Conservation (phyloP, 2,329 filamentous ascomycete genomes). For the Aureobasidium sp. region DNA sequence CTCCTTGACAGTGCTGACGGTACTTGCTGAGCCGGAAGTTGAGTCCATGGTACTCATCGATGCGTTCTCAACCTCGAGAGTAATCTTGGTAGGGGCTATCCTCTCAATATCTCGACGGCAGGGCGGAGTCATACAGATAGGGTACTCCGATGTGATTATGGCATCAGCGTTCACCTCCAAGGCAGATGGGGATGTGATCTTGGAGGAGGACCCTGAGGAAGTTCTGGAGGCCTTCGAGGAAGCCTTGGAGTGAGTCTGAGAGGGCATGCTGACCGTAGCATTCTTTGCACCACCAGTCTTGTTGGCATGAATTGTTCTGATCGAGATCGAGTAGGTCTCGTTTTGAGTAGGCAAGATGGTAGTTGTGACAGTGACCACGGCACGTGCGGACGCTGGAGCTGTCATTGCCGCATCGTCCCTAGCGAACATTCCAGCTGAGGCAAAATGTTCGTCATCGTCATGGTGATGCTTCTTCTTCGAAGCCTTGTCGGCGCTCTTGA, state of each 20-base stretch:
- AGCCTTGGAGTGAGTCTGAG: not conserved
- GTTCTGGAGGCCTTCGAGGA: not conserved
- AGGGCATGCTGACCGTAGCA: no score
- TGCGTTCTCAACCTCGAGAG: no score
- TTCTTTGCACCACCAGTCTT: not conserved
- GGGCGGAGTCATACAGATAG: no score
- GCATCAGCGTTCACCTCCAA: no score
- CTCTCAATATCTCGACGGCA: no score
- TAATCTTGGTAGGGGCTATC: no score
- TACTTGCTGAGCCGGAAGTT: no score
- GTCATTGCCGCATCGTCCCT: not conserved
- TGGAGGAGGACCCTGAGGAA: not conserved
- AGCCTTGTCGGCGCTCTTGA: no score
- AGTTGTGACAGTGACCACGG: not conserved
- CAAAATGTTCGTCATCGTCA: not conserved
- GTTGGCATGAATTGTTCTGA: not conserved
- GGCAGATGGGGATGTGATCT: no score
- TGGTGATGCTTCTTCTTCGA: not conserved
- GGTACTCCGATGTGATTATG: no score
- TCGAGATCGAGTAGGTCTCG: not conserved
- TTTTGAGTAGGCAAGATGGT: not conserved
- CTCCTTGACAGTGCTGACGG: no score
- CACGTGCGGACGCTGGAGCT: not conserved
- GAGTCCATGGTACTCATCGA: no score
- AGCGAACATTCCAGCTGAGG: not conserved